phyloP scores from a whole-genome alignment of 2,329 filamentous ascomycete genomes.

The Scopulariopsis brevicaulis region DNA sequence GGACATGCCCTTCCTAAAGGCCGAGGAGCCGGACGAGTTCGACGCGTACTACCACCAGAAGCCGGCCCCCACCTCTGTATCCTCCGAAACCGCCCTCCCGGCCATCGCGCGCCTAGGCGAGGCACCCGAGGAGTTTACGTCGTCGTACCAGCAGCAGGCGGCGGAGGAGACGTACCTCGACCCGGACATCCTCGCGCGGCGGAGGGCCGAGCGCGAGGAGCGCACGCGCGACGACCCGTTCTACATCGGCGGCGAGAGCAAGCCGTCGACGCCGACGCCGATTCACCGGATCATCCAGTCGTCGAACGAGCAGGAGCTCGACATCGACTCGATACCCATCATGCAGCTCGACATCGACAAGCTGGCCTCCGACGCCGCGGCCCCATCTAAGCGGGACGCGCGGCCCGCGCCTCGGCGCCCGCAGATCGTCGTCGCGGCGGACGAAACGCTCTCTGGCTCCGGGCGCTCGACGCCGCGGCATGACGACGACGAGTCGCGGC shows the following conservation, averaged over 20 bases:
- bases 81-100: slow-evolving; percentile 34
- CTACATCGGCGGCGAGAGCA: slow-evolving; percentile 60
- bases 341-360: slow-evolving; percentile 69
- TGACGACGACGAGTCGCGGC: slow-evolving; percentile 41
- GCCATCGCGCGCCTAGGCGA: slow-evolving; percentile 42
- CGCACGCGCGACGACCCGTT: slow-evolving; percentile 90
- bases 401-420: slow-evolving; percentile 32
- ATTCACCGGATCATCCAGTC: slow-evolving; percentile 66
- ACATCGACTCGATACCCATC: slow-evolving; percentile 91
- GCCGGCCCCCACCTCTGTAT: slow-evolving; percentile 36
- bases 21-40: slow-evolving; percentile 54
- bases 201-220: slow-evolving; percentile 67
- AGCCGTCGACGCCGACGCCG: slow-evolving; percentile 64
- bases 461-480: slow-evolving; percentile 35
- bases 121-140: slow-evolving; percentile 32
- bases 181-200: slow-evolving; percentile 59
- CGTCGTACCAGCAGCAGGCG: slow-evolving; percentile 50
- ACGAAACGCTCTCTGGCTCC: slow-evolving; percentile 57
- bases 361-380: slow-evolving; percentile 17
- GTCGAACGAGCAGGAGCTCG: slow-evolving; percentile 66
- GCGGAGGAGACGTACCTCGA: slow-evolving; percentile 58
- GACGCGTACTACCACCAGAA: slow-evolving; percentile 53
- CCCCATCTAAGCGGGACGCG: slow-evolving; percentile 14
- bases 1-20: slow-evolving; percentile 34
- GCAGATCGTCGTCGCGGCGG: slow-evolving; percentile 56